Conservation (phyloP, 2,329 filamentous ascomycete species). For the Cryphonectria carpinicola region DNA sequence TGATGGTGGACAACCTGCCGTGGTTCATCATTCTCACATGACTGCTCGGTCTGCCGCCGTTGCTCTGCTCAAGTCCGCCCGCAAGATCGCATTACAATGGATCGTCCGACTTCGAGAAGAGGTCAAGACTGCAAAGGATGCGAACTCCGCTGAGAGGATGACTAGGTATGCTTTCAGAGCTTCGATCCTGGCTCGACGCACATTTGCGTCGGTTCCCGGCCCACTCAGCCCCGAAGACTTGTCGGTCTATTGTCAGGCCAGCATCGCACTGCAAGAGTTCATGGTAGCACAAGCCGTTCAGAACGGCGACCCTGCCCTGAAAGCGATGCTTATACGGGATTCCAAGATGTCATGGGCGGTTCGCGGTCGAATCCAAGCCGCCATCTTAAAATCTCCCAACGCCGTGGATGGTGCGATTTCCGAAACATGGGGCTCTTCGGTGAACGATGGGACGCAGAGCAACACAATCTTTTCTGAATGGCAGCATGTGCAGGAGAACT, state of each 20-base stretch:
- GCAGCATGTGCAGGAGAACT: slow-evolving; percentile 35
- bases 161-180: slow-evolving; percentile 56
- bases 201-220: slow-evolving; percentile 38
- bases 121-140: slow-evolving; percentile 43
- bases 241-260: slow-evolving; percentile 42
- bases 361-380: slow-evolving; percentile 38
- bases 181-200: slow-evolving; percentile 41
- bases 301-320: slow-evolving; percentile 39
- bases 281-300: slow-evolving; percentile 40
- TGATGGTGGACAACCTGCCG: not conserved
- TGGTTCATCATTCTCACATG: not conserved
- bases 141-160: slow-evolving; percentile 42
- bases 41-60: slow-evolving; percentile 30
- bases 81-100: slow-evolving; percentile 54
- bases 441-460: slow-evolving; percentile 5
- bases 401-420: slow-evolving; percentile 43
- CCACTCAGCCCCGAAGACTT: slow-evolving; percentile 31
- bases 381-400: slow-evolving; percentile 36
- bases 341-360: slow-evolving; percentile 47
- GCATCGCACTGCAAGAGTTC: slow-evolving; percentile 53
- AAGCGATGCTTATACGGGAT: slow-evolving; percentile 50
- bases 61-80: slow-evolving; percentile 45
- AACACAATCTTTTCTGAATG: slow-evolving; percentile 1
- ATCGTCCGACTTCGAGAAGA: slow-evolving; percentile 50
- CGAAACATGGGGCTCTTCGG: slow-evolving; percentile 46